Conservation (phyloP, 495 filamentous ascomycete species). For the Daldinia loculata region DNA sequence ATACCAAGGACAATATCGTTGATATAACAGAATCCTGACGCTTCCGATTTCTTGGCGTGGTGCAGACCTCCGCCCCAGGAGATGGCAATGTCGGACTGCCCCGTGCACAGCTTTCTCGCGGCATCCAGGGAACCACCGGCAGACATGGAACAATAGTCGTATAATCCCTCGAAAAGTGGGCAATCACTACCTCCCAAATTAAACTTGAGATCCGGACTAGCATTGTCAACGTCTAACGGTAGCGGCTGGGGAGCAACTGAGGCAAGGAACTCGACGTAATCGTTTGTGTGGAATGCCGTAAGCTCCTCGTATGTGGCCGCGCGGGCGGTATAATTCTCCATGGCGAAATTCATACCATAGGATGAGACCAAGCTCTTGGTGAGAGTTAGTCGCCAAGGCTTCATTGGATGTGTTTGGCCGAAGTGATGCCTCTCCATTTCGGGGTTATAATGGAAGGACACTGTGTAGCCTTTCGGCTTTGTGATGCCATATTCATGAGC, state of each 20-base stretch:
- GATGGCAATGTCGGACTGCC: conserved; percentile 93
- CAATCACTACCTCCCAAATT: conserved; percentile 92
- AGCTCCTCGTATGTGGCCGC: conserved; percentile 88
- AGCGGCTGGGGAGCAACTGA: conserved; percentile 59
- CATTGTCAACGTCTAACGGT: conserved; percentile 59
- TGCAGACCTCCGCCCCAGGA: conserved; percentile 99
- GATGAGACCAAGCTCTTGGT: conserved; percentile 92
- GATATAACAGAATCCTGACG: conserved; percentile 96
- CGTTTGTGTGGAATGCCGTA: conserved; percentile 81
- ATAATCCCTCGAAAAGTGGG: conserved; percentile 94
- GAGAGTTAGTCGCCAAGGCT: conserved; percentile 94
- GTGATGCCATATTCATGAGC: conserved; percentile 77
- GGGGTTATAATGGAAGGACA: conserved; percentile 98
- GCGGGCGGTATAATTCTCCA: conserved; percentile 89
- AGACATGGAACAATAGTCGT: conserved; percentile 93
- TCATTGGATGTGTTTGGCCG: conserved; percentile 95
- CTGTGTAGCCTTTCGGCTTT: conserved; percentile 80
- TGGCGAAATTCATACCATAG: conserved; percentile 94
- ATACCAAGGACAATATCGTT: conserved; percentile 98
- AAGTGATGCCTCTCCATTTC: conserved; percentile 96
- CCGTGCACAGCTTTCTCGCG: conserved; percentile 83
- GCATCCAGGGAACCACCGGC: conserved; percentile 90
- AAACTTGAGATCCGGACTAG: conserved; percentile 66
- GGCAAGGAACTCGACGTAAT: conserved; percentile 89
- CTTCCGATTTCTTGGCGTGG: conserved; percentile 94